Evolutionary conservation across 371 early-diverging fungal genomes (phyloP).

Genomic region (Dinochytrium kinnereticum): DNA sequence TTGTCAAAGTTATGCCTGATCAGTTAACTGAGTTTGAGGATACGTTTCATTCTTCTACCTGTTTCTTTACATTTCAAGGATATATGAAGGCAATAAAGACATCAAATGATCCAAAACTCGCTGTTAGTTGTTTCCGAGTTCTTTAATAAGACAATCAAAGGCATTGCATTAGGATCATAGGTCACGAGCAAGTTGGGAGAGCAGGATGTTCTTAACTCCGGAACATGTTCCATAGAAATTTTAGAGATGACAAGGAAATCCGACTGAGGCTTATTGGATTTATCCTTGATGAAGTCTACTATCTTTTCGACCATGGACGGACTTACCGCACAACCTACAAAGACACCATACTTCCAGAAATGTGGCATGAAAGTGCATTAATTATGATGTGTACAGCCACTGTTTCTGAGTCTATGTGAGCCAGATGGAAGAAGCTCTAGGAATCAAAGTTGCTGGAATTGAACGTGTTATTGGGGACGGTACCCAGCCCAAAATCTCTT

Average conservation of each 20-base stretch:
- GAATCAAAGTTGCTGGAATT: neutral
- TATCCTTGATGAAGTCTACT: neutral
- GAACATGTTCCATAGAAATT: neutral
- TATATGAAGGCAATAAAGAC: neutral
- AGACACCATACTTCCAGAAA: neutral
- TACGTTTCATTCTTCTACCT: neutral
- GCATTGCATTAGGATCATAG: neutral
- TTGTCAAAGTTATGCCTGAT: neutral
- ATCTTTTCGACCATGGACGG: neutral
- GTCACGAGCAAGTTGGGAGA: neutral
- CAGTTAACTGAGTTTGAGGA: neutral
- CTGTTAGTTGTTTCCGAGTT: neutral
- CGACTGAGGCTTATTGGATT: neutral
- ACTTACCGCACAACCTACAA: neutral
- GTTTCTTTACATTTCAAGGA: neutral
- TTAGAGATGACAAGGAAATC: neutral
- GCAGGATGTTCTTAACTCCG: neutral
- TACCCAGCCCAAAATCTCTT: neutral
- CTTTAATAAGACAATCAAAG: neutral
- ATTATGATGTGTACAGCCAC: conserved; percentile 6
- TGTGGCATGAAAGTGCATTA: neutral
- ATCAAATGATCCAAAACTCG: neutral
- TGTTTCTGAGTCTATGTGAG: neutral
- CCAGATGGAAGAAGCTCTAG: neutral
- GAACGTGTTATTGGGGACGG: neutral